Evolutionary conservation across 352 stramenopile genomes (phyloP).

Genomic region (Globisporangium barbulae): DNA sequence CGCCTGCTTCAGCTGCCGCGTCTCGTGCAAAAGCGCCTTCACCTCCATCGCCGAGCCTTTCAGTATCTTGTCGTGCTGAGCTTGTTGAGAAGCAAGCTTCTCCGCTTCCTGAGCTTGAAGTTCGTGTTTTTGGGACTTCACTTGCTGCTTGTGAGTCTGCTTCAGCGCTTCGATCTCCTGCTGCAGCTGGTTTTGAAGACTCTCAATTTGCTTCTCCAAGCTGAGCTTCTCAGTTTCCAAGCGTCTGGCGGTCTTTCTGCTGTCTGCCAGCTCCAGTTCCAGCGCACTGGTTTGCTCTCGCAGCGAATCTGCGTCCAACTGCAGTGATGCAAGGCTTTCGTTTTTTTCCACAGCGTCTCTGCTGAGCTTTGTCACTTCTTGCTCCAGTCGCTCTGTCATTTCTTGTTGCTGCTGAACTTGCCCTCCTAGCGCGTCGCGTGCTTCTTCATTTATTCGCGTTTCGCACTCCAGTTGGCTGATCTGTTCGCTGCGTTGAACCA

Average conservation of each 20-base stretch:
- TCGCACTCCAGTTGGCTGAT: not conserved
- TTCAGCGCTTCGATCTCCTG: constrained; percentile 1
- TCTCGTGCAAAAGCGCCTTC: constrained; percentile 18
- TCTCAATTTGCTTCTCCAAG: not conserved
- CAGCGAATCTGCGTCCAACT: not conserved
- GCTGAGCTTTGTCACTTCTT: not conserved
- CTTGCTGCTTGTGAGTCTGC: not conserved
- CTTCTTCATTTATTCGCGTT: not conserved
- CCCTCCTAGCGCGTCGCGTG: not conserved
- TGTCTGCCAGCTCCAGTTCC: not conserved
- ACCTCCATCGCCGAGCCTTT: constrained; percentile 17
- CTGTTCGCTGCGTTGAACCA: not conserved
- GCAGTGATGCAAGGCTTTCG: not conserved
- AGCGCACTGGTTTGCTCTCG: not conserved
- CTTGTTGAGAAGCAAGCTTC: constrained; percentile 2
- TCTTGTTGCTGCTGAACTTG: not conserved
- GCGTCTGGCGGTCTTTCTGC: not conserved
- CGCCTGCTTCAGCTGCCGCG: constrained; percentile 14
- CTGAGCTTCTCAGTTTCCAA: constrained; percentile 5
- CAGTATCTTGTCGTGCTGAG: constrained; percentile 7
- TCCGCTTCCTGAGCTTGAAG: not conserved
- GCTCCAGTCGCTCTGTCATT: not conserved
- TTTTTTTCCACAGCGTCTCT: not conserved
- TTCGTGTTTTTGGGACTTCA: not conserved
- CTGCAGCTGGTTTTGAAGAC: not conserved